Base-by-base conservation (phyloP, 768 basidiomycete species). In the Termitomyces sp. region DNA sequence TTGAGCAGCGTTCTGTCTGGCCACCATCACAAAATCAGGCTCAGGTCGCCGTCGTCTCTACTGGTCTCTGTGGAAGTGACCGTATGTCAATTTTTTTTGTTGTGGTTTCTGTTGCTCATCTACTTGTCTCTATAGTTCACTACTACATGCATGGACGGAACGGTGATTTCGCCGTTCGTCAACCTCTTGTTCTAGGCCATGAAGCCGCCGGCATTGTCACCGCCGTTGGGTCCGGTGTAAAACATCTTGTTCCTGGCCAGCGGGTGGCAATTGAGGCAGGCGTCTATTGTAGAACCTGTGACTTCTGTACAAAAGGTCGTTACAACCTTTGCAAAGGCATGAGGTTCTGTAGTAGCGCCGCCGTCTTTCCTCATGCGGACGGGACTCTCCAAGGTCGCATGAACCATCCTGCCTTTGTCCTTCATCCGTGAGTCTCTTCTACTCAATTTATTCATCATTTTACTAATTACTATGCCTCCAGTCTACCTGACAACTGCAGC, bases 261-360 rank as follows among this genome's bases (percentile, higher is more conserved):
- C 85, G 91, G 51, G 94, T 98, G 50, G 95, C 93, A 25, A 89
- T 98, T 68, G 95, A 98, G 69, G 89, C 91, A 5, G 95, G 95
- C 27, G 84, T 95, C 67, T 85, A 87, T 78, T 98, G 95, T 73
- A 82, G 83, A 53, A 75, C 76, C 39, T 94, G 91, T 72, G 69
- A 75, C 31, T 86, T 77, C 67, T 94, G 91, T 72, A 59, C 70
- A 35, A 76, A 82, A 57, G 90, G 89, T 13, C 82, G 92, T 20
- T 98, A 98, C 76, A 98, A 98, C 74, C 83, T 98, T 55, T 98
- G 95, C 80, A 85, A 86, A 57, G 75, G 77, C 60, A 84, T 98
- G 85, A 83, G 90, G 60, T 98, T 98, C 75, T 89, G 89, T 60
- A 86, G 84, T 58, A 89, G 86, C 56, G 95, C 95, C 41, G 89